A percentile compares a stretch with the other conserved stretches of the same genome.
phyloP scores from a whole-genome alignment of 331 rosid species.

The Quercus phellos region DNA sequence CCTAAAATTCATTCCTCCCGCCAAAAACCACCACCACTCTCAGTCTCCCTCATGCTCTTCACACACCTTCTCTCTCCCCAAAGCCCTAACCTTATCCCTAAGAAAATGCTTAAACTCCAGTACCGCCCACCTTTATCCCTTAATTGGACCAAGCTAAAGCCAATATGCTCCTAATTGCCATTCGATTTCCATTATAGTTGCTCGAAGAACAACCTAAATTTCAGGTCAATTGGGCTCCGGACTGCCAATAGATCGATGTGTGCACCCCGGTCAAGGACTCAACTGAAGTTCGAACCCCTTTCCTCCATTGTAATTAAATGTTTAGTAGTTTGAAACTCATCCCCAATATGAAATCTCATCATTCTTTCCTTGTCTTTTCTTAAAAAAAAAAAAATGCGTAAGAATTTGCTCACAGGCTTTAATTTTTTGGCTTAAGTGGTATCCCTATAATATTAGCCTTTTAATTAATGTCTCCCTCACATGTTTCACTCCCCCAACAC shows the following conservation, averaged over 20 bases:
- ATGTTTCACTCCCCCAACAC: too few species aligned
- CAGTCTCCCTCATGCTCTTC: slow-evolving; percentile 40
- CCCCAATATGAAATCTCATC: too few species aligned
- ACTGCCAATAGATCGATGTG: slow-evolving; percentile 74
- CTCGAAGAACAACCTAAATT: slow-evolving; percentile 63
- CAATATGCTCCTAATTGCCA: slow-evolving; percentile 49
- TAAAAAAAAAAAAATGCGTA: too few species aligned
- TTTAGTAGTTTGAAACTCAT: too few species aligned
- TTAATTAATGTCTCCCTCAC: too few species aligned
- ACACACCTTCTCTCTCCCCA: slow-evolving; percentile 46
- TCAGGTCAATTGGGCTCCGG: slow-evolving; percentile 75
- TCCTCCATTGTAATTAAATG: too few species aligned
- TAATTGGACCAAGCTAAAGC: slow-evolving; percentile 43
- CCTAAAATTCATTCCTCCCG: slow-evolving; percentile 34
- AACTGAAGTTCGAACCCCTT: too few species aligned
- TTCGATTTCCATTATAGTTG: slow-evolving; percentile 83
- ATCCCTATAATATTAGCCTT: too few species aligned
- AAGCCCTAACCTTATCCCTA: slow-evolving; percentile 22
- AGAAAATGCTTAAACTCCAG: neutral
- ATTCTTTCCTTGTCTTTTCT: too few species aligned
- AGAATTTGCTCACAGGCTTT: too few species aligned
- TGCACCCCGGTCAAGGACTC: too few species aligned
- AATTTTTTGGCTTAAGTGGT: too few species aligned
- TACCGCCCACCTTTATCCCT: slow-evolving; percentile 54
- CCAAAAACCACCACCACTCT: slow-evolving; percentile 31